These are phyloP conservation scores for Beauveria rudraprayagi DNA, from an alignment of 2,329 filamentous ascomycete genomes.

Conservation along the genomic window DNA sequence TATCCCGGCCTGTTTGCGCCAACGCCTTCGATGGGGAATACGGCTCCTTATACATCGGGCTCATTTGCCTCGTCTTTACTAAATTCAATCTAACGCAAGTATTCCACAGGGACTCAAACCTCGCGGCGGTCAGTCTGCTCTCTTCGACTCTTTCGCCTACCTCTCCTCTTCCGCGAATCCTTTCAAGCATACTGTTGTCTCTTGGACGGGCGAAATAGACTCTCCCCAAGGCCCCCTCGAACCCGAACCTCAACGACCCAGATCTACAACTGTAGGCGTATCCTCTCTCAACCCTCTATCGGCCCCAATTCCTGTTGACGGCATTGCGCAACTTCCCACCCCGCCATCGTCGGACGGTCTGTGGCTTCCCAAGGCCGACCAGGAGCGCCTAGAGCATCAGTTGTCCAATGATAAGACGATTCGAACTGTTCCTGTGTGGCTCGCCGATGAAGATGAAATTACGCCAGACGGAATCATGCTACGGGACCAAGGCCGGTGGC, in stretches of 20 bases:
- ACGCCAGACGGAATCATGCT: constrained; percentile 60
- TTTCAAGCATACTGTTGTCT: constrained; percentile 89
- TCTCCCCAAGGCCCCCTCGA: constrained; percentile 37
- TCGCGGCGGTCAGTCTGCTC: constrained; percentile 79
- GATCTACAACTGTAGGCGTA: constrained; percentile 39
- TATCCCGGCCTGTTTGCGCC: neutral
- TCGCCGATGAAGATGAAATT: constrained; percentile 67
- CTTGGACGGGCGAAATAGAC: constrained; percentile 88
- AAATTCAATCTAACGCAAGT: neutral
- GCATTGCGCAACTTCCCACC: constrained; percentile 44
- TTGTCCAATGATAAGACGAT: constrained; percentile 66
- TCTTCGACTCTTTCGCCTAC: constrained; percentile 86
- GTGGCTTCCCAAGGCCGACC: constrained; percentile 61
- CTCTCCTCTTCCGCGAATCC: constrained; percentile 74
- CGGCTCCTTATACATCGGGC: no score
- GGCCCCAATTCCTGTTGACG: constrained; percentile 69
- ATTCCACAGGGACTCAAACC: constrained; percentile 57
- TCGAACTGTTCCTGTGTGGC: constrained; percentile 80
- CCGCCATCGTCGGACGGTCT: constrained; percentile 59
- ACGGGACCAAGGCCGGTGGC: constrained; percentile 79
- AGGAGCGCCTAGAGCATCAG: constrained; percentile 64
- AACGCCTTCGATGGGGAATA: neutral
- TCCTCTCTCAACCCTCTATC: constrained; percentile 64
- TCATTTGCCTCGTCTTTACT: neutral
- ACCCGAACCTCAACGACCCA: constrained; percentile 36